phyloP scores from a whole-genome alignment of 2,329 filamentous ascomycete genomes.

The Cladosporium phlei region DNA sequence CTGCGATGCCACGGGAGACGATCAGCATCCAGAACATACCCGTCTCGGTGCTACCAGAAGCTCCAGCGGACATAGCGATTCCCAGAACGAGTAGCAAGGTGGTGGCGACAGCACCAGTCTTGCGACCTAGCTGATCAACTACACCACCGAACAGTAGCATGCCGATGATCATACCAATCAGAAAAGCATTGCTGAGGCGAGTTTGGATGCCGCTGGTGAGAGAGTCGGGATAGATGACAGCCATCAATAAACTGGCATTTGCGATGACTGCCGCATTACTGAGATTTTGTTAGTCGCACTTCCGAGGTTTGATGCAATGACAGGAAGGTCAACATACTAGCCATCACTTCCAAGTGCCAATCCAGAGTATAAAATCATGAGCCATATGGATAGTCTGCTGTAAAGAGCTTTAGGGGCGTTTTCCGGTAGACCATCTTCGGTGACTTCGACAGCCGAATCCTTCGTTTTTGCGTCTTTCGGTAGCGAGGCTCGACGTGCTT shows the following conservation, averaged over 20 bases:
- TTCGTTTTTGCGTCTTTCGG: background rate
- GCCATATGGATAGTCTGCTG: conserved; percentile 29
- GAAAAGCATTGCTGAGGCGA: conserved; percentile 33
- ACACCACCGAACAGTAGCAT: conserved; percentile 33
- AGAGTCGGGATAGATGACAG: conserved; percentile 31
- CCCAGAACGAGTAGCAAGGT: conserved; percentile 32
- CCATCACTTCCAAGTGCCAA: conserved; percentile 34
- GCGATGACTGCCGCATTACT: conserved; percentile 34
- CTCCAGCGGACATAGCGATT: conserved; percentile 30
- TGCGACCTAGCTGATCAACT: conserved; percentile 32
- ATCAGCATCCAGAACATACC: conserved; percentile 42
- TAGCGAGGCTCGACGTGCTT: background rate
- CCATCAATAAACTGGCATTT: conserved; percentile 30
- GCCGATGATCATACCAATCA: conserved; percentile 33
- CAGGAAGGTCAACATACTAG: conserved; percentile 19
- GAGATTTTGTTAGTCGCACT: no score
- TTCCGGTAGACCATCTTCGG: conserved; percentile 18
- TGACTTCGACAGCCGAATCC: conserved; percentile 14
- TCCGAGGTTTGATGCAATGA: background rate
- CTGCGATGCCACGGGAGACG: conserved; percentile 42
- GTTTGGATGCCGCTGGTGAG: conserved; percentile 27
- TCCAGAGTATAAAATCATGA: conserved; percentile 34
- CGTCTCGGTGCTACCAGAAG: conserved; percentile 25
- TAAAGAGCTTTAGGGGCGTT: conserved; percentile 16
- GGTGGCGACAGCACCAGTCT: conserved; percentile 32